Base-by-base conservation (phyloP, 345 rosid genomes). In the Eutrema heterophyllum region DNA sequence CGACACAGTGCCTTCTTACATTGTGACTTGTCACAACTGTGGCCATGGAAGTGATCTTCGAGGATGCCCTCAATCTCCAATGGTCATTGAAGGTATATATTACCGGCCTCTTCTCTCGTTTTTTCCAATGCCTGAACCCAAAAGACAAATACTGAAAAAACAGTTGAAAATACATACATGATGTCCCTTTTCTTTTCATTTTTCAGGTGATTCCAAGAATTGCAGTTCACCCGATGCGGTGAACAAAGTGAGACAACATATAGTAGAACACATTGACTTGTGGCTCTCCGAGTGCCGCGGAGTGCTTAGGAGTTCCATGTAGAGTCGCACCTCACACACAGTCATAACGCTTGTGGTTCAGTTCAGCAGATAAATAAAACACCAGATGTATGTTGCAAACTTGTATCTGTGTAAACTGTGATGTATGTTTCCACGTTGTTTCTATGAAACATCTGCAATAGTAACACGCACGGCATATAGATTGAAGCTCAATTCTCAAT, bases 41-140 rank as follows among this genome's bases (percentile, higher is more conserved):
- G 97, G 98, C 46, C 97, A 94, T 80, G 98, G 97, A 82, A 86
- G 91, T 82, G 98, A 94, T 73, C 62, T 91, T 81, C 86, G 95
- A 68, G 98, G 98, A 64, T 91, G 98, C 60, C 98, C 97, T 68
- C 98, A 94, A 52, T 72, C 93, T 80, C 96, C 95, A 45, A 58
- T 88, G 75, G 32, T 61, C 79, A 83, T 52, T 63, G 94, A 88
- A 89, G 96, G 96, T 92, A 84, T 27, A 53, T 27, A 33, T 11
- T 33, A 68, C 56, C 1, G 30, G 27, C 16, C 9, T n/a, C 13
- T 61, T 5, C 56, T 54, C 45, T 51, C 36, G 38, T 24, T 53
- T 18, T 56, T 46, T 77, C 67, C 0, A 39, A 57, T 8, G 10
- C 64, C 26, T 68, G 11, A 29, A 57, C 44, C 39, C 36, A 10